Base-by-base conservation (phyloP, 2,329 filamentous ascomycete genomes). In the Incumbomyces lentus region DNA sequence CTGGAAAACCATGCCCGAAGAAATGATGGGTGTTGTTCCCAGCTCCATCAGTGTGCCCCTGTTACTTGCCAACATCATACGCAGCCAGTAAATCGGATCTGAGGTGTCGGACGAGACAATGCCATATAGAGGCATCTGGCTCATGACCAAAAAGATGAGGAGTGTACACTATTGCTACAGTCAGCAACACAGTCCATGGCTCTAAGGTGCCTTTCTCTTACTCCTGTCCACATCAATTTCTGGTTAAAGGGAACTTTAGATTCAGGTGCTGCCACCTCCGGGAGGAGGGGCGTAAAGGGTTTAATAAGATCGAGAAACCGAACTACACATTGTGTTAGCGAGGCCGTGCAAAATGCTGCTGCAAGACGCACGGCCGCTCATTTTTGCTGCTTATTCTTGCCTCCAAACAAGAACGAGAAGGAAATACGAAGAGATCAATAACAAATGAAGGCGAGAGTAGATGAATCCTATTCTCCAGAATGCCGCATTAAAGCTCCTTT, bases 41-140 rank as follows among this genome's bases (percentile, higher is more conserved):
- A 95, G 66, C 66, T 95, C 89, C 89, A 95, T 95, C 67, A 95
- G 68, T 19, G 89, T 95, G 69, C 89, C 89, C 64, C 89, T 82
- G 70, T 98, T 98, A 84, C 87, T 95, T 64, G 92, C 92, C 79
- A 96, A 81, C 82, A 98, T 95, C 90, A 98, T 96, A 71, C 92
- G 85, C 64, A 98, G 79, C 92, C 92, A 98, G 81, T 98, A 98
- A 62, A 98, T 78, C 59, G 92, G 93, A 73, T 98, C 93, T 52
- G 92, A 96, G 61, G 88, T 95, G 71, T 92, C 86, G 62, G 92
- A 98, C 47, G 92, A 98, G 64, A 98, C 93, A 70, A 98, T 98
- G 72, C 92, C 92, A 73, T 98, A 98, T 53, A 92, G 74, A 56
- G 92, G 89, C 92, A 98, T 96, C 75, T 95, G 92, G 74, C 88